Base-by-base conservation (phyloP, 192 early-diverging fungal genomes). In the Diversispora epigaea region DNA sequence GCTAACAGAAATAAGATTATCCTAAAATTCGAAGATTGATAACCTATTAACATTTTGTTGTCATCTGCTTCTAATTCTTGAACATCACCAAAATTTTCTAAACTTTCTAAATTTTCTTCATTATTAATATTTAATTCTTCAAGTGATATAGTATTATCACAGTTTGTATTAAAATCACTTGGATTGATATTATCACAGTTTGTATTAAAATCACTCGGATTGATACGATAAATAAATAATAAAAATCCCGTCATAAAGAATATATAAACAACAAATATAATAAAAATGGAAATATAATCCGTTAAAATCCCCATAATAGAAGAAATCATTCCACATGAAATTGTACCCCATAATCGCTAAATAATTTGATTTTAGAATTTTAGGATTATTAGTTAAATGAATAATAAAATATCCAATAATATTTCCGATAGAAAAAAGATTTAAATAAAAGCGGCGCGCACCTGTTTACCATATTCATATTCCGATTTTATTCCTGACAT, bases 301-400 rank as follows among this genome's bases (percentile, higher is more conserved):
- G 25, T 7, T 32, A 21, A 22, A 22, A 22, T 60, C 9, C 40
- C 60, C 6, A 25, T 39, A 25, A 62, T 12, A 15, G 61, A 63
- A 40, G 39, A 19, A 43, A 21, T 12, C 5, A 63, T 11, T 40
- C 61, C 39, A 43, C 39, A 62, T 39, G 32, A 25, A 11, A 62
- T 21, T 11, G 60, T 62, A 11, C 60, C 60, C 60, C 39, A 63
- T 32, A 63, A 15, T 15, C 57, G 57, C 57, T 60, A 22, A 60
- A 6, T 22, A 22, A 60, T n/a, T n/a, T n/a, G n/a, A n/a, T n/a
- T n/a, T n/a, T n/a, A n/a, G n/a, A n/a, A n/a, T n/a, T n/a, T 32
- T 32, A 32, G 25, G 25, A 32, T 32, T 32, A 32, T 32, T 32
- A 32, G 25, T 32, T 32, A 32, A 60, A 5, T 11, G 10, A 25